These are phyloP conservation scores for Septoria linicola DNA, from an alignment of 2,329 filamentous ascomycete species.

Conservation along the genomic window DNA sequence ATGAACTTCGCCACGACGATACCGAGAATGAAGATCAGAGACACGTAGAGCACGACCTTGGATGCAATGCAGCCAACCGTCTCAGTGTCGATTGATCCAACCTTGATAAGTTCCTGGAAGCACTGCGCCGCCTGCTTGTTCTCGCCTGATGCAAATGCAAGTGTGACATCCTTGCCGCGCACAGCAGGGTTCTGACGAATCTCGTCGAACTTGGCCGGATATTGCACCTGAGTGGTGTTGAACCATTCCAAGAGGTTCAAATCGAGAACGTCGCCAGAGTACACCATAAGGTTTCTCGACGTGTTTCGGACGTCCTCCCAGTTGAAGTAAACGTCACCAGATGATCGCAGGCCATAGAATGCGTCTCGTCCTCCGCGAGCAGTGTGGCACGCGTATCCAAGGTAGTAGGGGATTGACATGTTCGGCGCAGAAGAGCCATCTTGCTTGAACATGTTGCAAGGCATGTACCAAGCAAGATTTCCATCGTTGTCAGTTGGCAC, in stretches of 20 bases:
- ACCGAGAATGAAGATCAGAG: slow-evolving; percentile 84
- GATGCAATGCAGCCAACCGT: slow-evolving; percentile 97
- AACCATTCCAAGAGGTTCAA: slow-evolving; percentile 88
- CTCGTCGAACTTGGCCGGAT: slow-evolving; percentile 75
- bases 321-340: slow-evolving; percentile 90
- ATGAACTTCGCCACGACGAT: slow-evolving; percentile 84
- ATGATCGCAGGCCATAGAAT: slow-evolving; percentile 70
- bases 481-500: slow-evolving; percentile 72
- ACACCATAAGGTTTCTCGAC: slow-evolving; percentile 87
- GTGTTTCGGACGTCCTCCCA: slow-evolving; percentile 92
- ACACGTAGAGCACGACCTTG: slow-evolving; percentile 93
- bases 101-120: slow-evolving; percentile 89
- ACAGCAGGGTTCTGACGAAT: slow-evolving; percentile 70
- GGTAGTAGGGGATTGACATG: slow-evolving; percentile 69
- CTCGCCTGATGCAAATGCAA: slow-evolving; percentile 72
- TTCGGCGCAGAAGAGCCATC: slow-evolving; percentile 83
- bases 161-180: slow-evolving; percentile 83
- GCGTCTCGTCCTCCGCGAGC: slow-evolving; percentile 63
- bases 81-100: slow-evolving; percentile 92
- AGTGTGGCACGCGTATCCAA: slow-evolving; percentile 88
- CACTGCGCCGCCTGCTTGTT: slow-evolving; percentile 85
- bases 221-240: slow-evolving; percentile 73
- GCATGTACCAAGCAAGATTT: slow-evolving; percentile 94
- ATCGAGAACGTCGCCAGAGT: slow-evolving; percentile 90
- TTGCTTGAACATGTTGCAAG: slow-evolving; percentile 87